Conservation (phyloP, 352 stramenopile genomes). For the Pythium aquatile region DNA sequence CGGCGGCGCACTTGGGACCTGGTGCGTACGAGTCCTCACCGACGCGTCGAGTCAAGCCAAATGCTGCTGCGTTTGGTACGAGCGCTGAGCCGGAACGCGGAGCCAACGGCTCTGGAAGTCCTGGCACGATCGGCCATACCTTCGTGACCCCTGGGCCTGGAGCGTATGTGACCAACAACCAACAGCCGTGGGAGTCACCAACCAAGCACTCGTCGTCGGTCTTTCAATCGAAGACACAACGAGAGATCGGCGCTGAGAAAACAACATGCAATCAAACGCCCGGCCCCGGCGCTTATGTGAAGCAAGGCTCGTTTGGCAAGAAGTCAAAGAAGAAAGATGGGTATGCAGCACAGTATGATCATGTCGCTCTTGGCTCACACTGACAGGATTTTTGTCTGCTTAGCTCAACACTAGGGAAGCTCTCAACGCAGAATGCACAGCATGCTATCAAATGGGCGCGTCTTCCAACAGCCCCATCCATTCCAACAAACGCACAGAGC, state of each 20-base stretch:
- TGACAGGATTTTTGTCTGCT: neutral
- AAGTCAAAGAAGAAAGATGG: conserved; percentile 40
- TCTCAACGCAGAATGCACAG: conserved; percentile 30
- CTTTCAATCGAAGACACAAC: conserved; percentile 61
- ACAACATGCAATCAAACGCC: conserved; percentile 40
- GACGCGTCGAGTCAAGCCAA: conserved; percentile 40
- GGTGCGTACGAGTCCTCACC: conserved; percentile 60
- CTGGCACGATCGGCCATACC: conserved; percentile 26
- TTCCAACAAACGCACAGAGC: conserved; percentile 67
- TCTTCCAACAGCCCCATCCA: conserved; percentile 69
- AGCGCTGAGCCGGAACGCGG: conserved; percentile 48
- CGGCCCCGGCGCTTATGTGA: conserved; percentile 58
- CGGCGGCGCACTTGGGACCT: conserved; percentile 41
- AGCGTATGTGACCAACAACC: conserved; percentile 39
- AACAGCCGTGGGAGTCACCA: conserved; percentile 56
- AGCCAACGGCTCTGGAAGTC: conserved; percentile 24
- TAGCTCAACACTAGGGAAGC: conserved; percentile 26
- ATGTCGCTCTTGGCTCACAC: neutral
- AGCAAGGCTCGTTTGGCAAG: conserved; percentile 44
- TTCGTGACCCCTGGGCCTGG: conserved; percentile 64
- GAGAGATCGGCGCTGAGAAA: conserved; percentile 33
- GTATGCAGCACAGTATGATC: neutral
- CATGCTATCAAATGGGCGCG: conserved; percentile 60
- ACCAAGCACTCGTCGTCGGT: conserved; percentile 47
- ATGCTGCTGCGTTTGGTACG: conserved; percentile 57